phyloP scores from a whole-genome alignment of 495 filamentous ascomycete species.

The Tuber umbilicatum region DNA sequence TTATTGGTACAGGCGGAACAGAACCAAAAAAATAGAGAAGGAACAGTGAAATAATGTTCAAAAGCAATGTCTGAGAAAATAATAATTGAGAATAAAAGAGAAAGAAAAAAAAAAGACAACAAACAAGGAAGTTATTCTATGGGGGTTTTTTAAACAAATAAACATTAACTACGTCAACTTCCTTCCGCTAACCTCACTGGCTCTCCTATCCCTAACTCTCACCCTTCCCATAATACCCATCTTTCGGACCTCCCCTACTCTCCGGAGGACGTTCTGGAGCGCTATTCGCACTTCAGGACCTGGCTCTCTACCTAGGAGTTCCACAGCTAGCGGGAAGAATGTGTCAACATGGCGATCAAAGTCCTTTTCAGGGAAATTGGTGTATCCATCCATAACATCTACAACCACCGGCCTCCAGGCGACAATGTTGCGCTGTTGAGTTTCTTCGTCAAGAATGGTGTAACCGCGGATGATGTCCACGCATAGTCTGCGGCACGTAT shows the following conservation, averaged over 20 bases:
- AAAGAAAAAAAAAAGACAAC: background rate
- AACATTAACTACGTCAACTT: slow-evolving; percentile 12
- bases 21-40: slow-evolving; percentile 4
- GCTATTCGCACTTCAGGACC: slow-evolving; percentile 68
- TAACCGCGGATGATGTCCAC: slow-evolving; percentile 84
- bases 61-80: background rate
- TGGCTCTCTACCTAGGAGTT: slow-evolving; percentile 74
- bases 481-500: slow-evolving; percentile 55
- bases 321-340: slow-evolving; percentile 81
- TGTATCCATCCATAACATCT: slow-evolving; percentile 93
- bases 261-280: slow-evolving; percentile 64
- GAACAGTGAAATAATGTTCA: background rate
- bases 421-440: slow-evolving; percentile 88
- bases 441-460: slow-evolving; percentile 78
- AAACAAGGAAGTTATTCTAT: background rate
- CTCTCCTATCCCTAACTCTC: slow-evolving; percentile 27
- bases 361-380: slow-evolving; percentile 72
- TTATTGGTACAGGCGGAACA: background rate
- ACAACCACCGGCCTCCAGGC: slow-evolving; percentile 97
- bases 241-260: slow-evolving; percentile 69
- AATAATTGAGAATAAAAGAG: background rate
- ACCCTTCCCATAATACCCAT: slow-evolving; percentile 32
- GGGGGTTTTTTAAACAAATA: background rate
- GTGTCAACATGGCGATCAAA: slow-evolving; percentile 70
- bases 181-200: slow-evolving; percentile 33